A percentile compares a stretch with the other conserved stretches of the same genome.
phyloP scores from a whole-genome alignment of 1,284 basidiomycete genomes.

The Boletus semigastroideus region DNA sequence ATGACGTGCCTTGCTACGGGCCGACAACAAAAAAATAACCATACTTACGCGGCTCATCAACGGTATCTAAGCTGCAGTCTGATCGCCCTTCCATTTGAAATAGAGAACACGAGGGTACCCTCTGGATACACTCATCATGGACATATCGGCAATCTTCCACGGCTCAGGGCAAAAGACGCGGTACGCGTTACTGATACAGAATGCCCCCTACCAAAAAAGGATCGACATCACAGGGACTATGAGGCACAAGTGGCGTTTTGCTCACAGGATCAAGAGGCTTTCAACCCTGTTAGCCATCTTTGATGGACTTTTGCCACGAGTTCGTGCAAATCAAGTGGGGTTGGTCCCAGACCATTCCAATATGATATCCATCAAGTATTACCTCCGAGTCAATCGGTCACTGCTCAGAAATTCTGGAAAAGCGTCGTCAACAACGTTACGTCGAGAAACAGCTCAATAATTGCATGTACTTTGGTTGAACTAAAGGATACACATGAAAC shows the following conservation, averaged over 20 bases:
- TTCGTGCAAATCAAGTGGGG: background rate
- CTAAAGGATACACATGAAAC: background rate
- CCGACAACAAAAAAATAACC: slow-evolving; percentile 4
- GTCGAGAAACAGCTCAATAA: too few relatives aligned
- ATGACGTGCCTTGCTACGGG: slow-evolving; percentile 12
- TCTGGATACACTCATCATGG: background rate
- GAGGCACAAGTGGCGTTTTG: too few relatives aligned
- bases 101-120: background rate
- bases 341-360: too few relatives aligned
- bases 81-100: background rate
- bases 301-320: background rate
- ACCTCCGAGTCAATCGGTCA: too few relatives aligned
- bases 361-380: too few relatives aligned
- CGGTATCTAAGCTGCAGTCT: slow-evolving; percentile 1
- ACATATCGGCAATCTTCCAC: background rate
- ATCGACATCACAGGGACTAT: slow-evolving; percentile 8
- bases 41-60: background rate
- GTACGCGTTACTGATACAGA: too few relatives aligned
- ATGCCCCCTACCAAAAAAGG: slow-evolving; percentile 1
- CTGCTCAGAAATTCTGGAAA: too few relatives aligned
- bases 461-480: background rate
- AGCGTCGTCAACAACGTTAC: too few relatives aligned
- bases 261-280: background rate
- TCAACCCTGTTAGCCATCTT: too few relatives aligned
- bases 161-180: too few relatives aligned